phyloP scores from a whole-genome alignment of 2,329 filamentous ascomycete species.

The Tympanopsis confertula region DNA sequence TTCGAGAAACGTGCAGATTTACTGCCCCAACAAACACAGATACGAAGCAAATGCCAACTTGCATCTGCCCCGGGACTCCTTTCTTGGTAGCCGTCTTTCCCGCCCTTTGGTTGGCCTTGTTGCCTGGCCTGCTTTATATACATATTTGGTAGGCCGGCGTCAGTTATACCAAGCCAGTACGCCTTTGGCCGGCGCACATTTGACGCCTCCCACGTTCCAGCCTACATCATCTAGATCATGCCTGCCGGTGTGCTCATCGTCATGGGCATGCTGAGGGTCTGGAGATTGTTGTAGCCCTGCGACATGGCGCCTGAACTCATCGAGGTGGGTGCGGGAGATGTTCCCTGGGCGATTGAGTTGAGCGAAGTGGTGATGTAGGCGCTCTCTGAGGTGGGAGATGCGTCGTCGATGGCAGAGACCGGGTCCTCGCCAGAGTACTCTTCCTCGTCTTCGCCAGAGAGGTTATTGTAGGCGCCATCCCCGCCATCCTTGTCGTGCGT shows the following conservation, averaged over 20 bases:
- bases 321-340: slow-evolving; percentile 12
- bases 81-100: no score
- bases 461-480: slow-evolving; percentile 30
- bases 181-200: no score
- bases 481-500: neutral
- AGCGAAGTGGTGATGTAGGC: slow-evolving; percentile 46
- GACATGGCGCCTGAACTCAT: slow-evolving; percentile 15
- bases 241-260: slow-evolving; percentile 38
- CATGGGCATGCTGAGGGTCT: slow-evolving; percentile 54
- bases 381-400: slow-evolving; percentile 41
- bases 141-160: no score
- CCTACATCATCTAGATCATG: no score
- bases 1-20: no score
- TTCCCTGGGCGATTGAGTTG: slow-evolving; percentile 26
- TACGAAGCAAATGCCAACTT: no score
- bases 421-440: neutral
- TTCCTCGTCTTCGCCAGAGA: slow-evolving; percentile 32
- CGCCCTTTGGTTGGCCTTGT: no score
- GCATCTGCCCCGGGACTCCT: no score
- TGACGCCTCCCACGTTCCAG: no score
- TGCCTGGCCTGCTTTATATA: no score
- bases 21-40: no score
- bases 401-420: neutral
- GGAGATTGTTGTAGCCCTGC: slow-evolving; percentile 41
- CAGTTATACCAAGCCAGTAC: no score